Base-by-base conservation (phyloP, 208 protist species). In the Acanthamoeba divionensis region DNA sequence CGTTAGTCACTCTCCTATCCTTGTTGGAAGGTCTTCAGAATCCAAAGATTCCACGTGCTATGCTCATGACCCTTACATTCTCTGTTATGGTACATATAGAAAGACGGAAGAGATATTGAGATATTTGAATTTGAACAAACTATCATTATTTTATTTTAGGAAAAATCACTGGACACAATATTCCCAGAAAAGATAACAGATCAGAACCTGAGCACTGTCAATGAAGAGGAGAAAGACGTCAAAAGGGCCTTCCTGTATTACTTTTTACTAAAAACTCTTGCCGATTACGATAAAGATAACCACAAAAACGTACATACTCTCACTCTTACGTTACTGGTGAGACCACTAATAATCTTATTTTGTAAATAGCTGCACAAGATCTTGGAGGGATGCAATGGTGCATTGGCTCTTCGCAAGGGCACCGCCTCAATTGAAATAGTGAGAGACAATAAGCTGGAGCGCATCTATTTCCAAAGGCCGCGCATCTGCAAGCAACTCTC, bases 401-500 rank as follows among this genome's bases (percentile, higher is more conserved):
- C 66, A 2, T 44, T 75, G 36, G 66, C 66, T 8, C 73, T 82
- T 1, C 15, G 47, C 45, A 82, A 82, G 48, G 73, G 73, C 41
- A 82, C 73, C 10, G 63, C 31, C 63, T 54, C 26, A 47, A 79
- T 90, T 47, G 83, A 90, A 47, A 79, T 90, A 38, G 83, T 79
- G 9, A 57, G 83, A 15, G 83, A 79, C 63, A 71, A 90, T 29
- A 50, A 90, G 45, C 54, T 92, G 18, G 90, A 92, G 90, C 90
- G 90, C 36, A 71, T 92, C 62, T 90, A 92, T 45, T 92, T 90
- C 71, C 82, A 75, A 13, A 45, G 73, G 21, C 90, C 90, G 33
- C 47, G 31, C 36, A 71, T 85, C 13, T 92, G 90, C 90, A 48
- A 60, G 29, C 36, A 31, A 0, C 67, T 92, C 38, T 69, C 52